phyloP scores from a whole-genome alignment of 768 basidiomycete species.

The Calvatia gigantea region DNA sequence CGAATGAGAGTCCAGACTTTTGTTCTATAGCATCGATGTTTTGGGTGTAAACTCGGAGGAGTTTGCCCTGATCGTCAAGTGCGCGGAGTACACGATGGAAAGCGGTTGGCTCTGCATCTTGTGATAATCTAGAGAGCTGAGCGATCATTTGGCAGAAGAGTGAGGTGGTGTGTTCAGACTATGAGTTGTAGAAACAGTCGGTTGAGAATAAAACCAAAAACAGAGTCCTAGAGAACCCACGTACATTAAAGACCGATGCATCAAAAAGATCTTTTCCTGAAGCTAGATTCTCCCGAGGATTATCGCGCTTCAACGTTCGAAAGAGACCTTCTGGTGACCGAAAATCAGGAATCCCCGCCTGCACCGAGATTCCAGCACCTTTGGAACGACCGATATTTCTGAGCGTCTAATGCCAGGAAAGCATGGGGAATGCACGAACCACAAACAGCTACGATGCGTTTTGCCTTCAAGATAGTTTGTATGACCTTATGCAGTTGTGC shows the following conservation, averaged over 20 bases:
- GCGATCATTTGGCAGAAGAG: constrained; percentile 91
- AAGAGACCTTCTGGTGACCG: constrained; percentile 80
- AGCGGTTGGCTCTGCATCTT: constrained; percentile 69
- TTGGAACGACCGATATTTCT: constrained; percentile 1
- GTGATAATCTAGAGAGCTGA: constrained; percentile 69
- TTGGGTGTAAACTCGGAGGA: constrained; percentile 89
- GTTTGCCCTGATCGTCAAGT: constrained; percentile 71
- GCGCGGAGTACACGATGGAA: constrained; percentile 75
- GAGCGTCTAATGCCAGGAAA: constrained; percentile 8
- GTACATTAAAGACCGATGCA: constrained; percentile 84
- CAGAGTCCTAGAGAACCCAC: constrained; percentile 22
- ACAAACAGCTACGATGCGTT: constrained; percentile 81
- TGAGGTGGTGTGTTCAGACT: constrained; percentile 74
- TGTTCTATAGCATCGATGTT: constrained; percentile 89
- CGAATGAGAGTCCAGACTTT: constrained; percentile 84
- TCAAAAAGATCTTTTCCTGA: constrained; percentile 89
- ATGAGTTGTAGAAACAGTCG: constrained; percentile 12
- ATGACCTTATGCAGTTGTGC: constrained; percentile 51
- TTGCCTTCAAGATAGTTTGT: constrained; percentile 73
- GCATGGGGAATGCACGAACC: constrained; percentile 45
- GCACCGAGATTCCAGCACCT: constrained; percentile 90
- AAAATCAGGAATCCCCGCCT: constrained; percentile 89
- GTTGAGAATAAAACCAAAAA: not conserved
- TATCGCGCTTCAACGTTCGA: constrained; percentile 70
- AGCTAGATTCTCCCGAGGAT: constrained; percentile 65